phyloP scores from a whole-genome alignment of 192 early-diverging fungal genomes.

The Rhizoclosmatium sp. region DNA sequence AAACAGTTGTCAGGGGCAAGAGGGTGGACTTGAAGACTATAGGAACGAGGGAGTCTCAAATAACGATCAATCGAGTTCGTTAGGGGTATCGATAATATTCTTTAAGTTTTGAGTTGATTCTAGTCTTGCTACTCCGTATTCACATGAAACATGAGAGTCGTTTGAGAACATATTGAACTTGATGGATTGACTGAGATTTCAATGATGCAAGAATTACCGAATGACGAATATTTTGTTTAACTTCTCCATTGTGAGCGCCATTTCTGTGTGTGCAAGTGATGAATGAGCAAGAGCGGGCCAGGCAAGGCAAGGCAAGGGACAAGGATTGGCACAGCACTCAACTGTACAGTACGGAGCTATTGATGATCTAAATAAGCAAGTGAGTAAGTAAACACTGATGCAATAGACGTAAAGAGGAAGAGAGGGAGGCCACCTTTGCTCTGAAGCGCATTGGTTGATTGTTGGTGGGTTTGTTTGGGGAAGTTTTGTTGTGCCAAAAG shows the following conservation, averaged over 20 bases:
- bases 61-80: too few species aligned
- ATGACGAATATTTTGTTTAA: conserved; percentile 72
- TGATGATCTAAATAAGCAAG: conserved; percentile 32
- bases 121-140: too few species aligned
- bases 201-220: conserved; percentile 18
- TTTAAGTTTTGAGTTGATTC: too few species aligned
- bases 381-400: too few species aligned
- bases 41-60: too few species aligned
- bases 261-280: conserved; percentile 44
- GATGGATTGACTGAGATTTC: too few species aligned
- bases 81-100: too few species aligned
- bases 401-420: background rate
- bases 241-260: conserved; percentile 73
- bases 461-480: background rate
- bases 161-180: too few species aligned
- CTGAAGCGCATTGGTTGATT: conserved; percentile 12
- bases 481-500: too few species aligned
- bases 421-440: conserved; percentile 5
- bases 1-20: background rate
- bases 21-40: background rate
- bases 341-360: conserved; percentile 45
- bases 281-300: background rate
- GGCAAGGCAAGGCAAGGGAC: background rate
- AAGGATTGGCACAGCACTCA: background rate
- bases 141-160: too few species aligned